Conservation (phyloP, 192 early-diverging fungal species). For the Piromyces finnis region DNA sequence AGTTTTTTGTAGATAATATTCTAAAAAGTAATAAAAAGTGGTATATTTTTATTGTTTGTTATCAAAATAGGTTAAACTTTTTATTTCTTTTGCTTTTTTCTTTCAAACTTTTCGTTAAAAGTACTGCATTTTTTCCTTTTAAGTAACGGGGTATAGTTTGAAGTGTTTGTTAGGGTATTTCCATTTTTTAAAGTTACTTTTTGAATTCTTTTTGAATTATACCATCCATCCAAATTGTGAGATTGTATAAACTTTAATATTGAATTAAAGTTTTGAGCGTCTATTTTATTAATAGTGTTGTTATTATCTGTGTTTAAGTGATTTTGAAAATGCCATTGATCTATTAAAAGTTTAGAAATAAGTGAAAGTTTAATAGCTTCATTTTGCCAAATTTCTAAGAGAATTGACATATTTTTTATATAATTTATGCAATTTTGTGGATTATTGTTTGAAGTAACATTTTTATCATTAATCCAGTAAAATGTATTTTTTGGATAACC, state of each 20-base stretch:
- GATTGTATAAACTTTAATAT: neutral
- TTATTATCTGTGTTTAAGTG: neutral
- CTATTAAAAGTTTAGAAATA: neutral
- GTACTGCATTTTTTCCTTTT: neutral
- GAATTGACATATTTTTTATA: neutral
- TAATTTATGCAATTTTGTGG: neutral
- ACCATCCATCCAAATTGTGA: neutral
- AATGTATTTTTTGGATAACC: neutral
- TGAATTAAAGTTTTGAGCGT: neutral
- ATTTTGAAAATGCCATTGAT: neutral
- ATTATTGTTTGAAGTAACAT: too few species aligned
- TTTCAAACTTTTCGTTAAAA: neutral
- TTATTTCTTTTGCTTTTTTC: neutral
- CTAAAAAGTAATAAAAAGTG: too few species aligned
- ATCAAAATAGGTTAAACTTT: too few species aligned
- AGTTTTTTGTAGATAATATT: too few species aligned
- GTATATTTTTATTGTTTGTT: too few species aligned
- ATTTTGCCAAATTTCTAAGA: neutral
- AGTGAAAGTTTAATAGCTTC: neutral
- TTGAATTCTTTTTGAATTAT: neutral
- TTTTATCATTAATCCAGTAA: neutral
- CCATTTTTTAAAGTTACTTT: neutral
- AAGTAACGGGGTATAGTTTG: neutral
- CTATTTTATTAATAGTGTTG: neutral
- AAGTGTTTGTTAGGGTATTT: neutral